These are phyloP conservation scores for Rhododendron kiyosumense DNA, from an alignment of 148 eudicot genomes.

Conservation along the genomic window DNA sequence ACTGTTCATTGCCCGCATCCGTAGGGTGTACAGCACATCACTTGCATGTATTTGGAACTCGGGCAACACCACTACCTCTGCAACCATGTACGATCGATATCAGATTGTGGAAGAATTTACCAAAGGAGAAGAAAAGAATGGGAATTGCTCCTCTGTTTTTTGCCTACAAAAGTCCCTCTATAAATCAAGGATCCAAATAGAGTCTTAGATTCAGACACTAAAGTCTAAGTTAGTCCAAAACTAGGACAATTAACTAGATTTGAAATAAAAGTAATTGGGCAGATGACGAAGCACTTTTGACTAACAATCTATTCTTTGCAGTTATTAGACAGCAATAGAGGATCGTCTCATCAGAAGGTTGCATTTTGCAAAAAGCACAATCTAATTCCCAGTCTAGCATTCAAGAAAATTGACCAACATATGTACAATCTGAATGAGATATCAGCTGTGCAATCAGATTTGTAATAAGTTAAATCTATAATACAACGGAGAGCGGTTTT, in stretches of 20 bases:
- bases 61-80: background rate
- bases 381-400: background rate
- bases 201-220: background rate
- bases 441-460: background rate
- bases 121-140: background rate
- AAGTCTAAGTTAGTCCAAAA: background rate
- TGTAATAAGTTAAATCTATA: background rate
- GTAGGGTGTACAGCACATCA: background rate
- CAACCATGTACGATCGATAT: background rate
- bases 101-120: background rate
- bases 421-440: background rate
- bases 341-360: background rate
- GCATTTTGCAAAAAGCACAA: background rate
- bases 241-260: background rate
- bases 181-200: background rate
- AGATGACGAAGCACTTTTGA: background rate
- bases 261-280: background rate
- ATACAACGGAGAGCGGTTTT: no score
- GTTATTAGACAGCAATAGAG: background rate
- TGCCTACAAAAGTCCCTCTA: background rate
- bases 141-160: background rate
- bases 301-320: background rate
- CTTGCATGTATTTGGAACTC: background rate
- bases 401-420: background rate
- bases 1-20: background rate